Evolutionary conservation across 2,329 filamentous ascomycete species (phyloP), one percentile per base, ranked within the genome.

Genomic region (Aspergillus sp.): DNA sequence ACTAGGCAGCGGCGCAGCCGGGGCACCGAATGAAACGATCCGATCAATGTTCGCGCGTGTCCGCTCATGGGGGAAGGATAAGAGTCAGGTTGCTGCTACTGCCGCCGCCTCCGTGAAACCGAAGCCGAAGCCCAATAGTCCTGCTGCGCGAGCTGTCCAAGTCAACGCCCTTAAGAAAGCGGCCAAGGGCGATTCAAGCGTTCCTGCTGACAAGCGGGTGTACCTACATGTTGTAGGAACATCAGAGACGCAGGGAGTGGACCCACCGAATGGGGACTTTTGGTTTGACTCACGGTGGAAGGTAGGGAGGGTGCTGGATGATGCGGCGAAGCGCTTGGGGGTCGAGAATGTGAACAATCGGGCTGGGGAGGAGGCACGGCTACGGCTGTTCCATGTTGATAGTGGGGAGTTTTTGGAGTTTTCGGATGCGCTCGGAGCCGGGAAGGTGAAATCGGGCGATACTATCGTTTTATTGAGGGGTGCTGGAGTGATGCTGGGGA

Each of bases 301-400:
- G n/a, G 84, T 98, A 1, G 95, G 95, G 0, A 80, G 91, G 48
- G 70, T 80, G 46, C 65, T 80, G 39, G 78, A 80, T 55, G 76
- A 79, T 64, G 77, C 73, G 14, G 78, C 77, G 37, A 68, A 69
- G 58, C 70, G 71, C 59, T 60, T 80, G 58, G 69, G 71, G 25
- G 74, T 80, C 9, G 73, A 77, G 66, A 80, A 80, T 63, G 52
- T 78, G 57, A 80, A 80, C 65, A 79, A 80, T 62, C 69, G 74
- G 6, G 73, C 63, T 43, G 73, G 71, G 5, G 76, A 80, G 77
- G 87, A 89, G 71, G 88, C 92, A 58, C 89, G 89, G 74, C 73
- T 99, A 63, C 80, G 95, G 8, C 87, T 99, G 0, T 99, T 96
- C 69, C 93, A 98, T 72, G 90, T 99, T 0, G 93, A 99, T 71